Base-by-base conservation (phyloP, 176 grass and related monocot species). In the Zizania latifolia region DNA sequence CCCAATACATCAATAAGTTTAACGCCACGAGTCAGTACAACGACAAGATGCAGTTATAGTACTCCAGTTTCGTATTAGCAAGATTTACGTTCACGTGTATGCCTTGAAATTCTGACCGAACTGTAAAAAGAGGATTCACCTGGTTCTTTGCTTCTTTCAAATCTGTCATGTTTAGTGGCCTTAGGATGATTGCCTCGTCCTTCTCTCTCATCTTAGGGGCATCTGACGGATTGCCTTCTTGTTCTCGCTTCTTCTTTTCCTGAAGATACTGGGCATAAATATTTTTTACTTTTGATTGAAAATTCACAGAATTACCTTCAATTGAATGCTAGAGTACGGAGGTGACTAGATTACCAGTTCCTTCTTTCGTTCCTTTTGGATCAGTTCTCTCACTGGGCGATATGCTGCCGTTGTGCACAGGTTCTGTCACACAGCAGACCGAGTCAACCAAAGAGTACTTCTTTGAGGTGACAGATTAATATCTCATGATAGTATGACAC, bases 121-220 rank as follows among this genome's bases (percentile, higher is more conserved):
- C 48, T 57, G 12, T 22, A 50, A 34, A 80, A 70, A 41, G 76
- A 54, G 5, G 33, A 35, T 21, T 85, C 41, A 93, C 93, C 85
- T 97, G 93, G 62, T 84, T 97, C 82, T 97, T 97, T 43, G 93
- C 90, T 88, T 93, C 90, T 67, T 89, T 97, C 62, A 93, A 70
- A 69, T 97, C 93, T 62, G 65, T 71, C 93, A 97, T 97, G 62
- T 80, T 93, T 62, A 97, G 65, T 58, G 85, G 76, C 76, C 93
- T 86, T 15, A 97, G 76, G 74, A 68, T 75, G 33, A 93, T 78
- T 7, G 77, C 16, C 73, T 77, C 77, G 33, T 77, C 82, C 41
- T 90, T 76, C 62, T 86, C 86, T 64, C 53, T 86, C 14, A 61
- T 77, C 67, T 82, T 68, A 29, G 75, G 50, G 76, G 56, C 24